phyloP scores from a whole-genome alignment of 2,329 filamentous ascomycete genomes.

The Didymella exigua region DNA sequence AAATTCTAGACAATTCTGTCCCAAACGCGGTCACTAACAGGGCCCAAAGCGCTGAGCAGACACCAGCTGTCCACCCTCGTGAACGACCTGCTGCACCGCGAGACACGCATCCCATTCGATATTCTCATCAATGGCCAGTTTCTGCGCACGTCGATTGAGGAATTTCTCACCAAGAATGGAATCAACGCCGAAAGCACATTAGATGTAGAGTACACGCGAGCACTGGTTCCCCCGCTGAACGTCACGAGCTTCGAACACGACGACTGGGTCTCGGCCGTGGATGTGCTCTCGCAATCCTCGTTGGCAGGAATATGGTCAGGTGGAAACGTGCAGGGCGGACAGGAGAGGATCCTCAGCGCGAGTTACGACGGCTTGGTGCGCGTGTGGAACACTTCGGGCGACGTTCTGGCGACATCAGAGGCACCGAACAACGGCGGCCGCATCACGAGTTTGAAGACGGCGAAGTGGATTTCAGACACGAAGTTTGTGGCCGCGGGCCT shows the following conservation, averaged over 20 bases:
- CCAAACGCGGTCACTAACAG: constrained; percentile 13
- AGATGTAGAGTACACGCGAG: constrained; percentile 90
- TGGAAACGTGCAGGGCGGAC: constrained; percentile 56
- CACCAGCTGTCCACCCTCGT: constrained; percentile 64
- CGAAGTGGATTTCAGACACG: constrained; percentile 77
- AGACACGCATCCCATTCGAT: constrained; percentile 79
- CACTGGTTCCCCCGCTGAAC: constrained; percentile 85
- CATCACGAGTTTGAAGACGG: constrained; percentile 74
- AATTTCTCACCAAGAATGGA: constrained; percentile 84
- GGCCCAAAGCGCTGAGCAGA: constrained; percentile 34
- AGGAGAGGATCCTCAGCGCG: constrained; percentile 82
- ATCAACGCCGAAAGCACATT: constrained; percentile 88
- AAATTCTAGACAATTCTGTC: background rate
- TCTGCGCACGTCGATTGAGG: constrained; percentile 84
- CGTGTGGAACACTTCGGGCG: constrained; percentile 86
- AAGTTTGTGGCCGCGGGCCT: constrained; percentile 83
- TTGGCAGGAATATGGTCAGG: constrained; percentile 63
- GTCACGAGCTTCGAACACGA: constrained; percentile 95
- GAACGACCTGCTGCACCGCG: constrained; percentile 63
- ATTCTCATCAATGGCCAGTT: constrained; percentile 96
- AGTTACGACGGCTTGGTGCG: constrained; percentile 89
- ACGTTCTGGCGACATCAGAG: constrained; percentile 78
- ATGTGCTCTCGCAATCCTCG: constrained; percentile 75
- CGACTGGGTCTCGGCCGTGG: constrained; percentile 91
- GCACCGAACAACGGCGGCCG: constrained; percentile 67